Evolutionary conservation across 169 alveolate species (phyloP).

Genomic region (Plasmodium chabaudi): DNA sequence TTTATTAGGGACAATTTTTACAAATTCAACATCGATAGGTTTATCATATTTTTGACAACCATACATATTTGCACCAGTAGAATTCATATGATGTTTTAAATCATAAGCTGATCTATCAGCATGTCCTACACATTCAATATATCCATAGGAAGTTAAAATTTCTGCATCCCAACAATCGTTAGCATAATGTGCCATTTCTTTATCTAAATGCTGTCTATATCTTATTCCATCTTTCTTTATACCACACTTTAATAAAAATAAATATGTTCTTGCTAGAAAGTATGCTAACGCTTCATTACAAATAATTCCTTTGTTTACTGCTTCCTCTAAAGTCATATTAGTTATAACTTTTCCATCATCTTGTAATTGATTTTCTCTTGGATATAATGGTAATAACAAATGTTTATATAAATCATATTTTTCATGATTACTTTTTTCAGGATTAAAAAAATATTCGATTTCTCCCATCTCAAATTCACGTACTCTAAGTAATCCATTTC

Average conservation of each 20-base stretch:
- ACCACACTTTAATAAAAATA: slow-evolving; percentile 93
- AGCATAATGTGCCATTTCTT: slow-evolving; percentile 99
- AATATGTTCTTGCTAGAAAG: slow-evolving; percentile 96
- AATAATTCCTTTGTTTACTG: slow-evolving; percentile 90
- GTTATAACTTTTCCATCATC: slow-evolving; percentile 58
- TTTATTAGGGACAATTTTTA: slow-evolving; percentile 89
- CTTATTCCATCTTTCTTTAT: slow-evolving; percentile 93
- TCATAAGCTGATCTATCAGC: slow-evolving; percentile 98
- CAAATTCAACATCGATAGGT: slow-evolving; percentile 89
- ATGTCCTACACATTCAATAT: slow-evolving; percentile 98
- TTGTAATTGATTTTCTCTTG: slow-evolving; percentile 88
- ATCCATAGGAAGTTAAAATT: slow-evolving; percentile 96
- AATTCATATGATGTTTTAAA: slow-evolving; percentile 92
- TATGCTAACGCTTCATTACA: slow-evolving; percentile 97
- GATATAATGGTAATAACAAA: slow-evolving; percentile 91
- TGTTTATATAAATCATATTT: slow-evolving; percentile 90
- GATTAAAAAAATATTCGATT: slow-evolving; percentile 98
- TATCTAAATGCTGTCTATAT: slow-evolving; percentile 96
- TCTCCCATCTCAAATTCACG: slow-evolving; percentile 99
- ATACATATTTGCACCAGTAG: slow-evolving; percentile 90
- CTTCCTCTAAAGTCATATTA: slow-evolving; percentile 92
- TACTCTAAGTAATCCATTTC: slow-evolving; percentile 96
- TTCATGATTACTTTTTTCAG: slow-evolving; percentile 92
- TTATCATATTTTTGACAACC: slow-evolving; percentile 93
- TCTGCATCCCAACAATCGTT: slow-evolving; percentile 99